Percentiles rank a stretch among this genome's conserved stretches.
These are phyloP conservation scores for Bothriochloa decipiens DNA, from an alignment of 176 grass and related monocot genomes.

Conservation along the genomic window DNA sequence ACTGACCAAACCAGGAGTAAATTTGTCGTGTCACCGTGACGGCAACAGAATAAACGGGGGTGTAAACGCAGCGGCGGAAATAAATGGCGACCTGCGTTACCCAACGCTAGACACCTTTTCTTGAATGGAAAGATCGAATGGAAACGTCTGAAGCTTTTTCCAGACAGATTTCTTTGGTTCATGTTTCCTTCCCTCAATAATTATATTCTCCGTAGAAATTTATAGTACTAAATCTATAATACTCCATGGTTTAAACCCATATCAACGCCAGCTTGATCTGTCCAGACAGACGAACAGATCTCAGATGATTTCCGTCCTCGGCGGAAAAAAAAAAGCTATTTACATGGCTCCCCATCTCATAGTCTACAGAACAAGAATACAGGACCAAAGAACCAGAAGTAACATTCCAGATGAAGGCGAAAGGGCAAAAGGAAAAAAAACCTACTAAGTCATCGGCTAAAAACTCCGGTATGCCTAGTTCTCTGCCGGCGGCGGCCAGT, in stretches of 20 bases:
- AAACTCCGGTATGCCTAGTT: constrained; percentile 39
- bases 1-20: not conserved
- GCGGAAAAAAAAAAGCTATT: constrained; percentile 47
- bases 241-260: constrained; percentile 30
- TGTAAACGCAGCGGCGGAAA: constrained; percentile 11
- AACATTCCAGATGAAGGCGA: not conserved
- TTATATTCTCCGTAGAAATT: not conserved
- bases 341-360: constrained; percentile 33
- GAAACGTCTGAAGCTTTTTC: not conserved
- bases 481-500: constrained; percentile 75
- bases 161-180: not conserved
- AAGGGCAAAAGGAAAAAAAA: constrained; percentile 38
- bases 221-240: constrained; percentile 13
- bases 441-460: constrained; percentile 37
- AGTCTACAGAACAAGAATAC: constrained; percentile 43
- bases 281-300: constrained; percentile 45
- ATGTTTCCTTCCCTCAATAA: not conserved
- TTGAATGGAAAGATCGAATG: not conserved
- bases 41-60: not conserved
- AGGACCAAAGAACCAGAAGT: constrained; percentile 22
- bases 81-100: constrained; percentile 24
- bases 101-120: not conserved
- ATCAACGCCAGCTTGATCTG: constrained; percentile 51
- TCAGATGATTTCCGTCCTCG: constrained; percentile 43
- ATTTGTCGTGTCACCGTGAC: constrained; percentile 28